phyloP scores from a whole-genome alignment of 805 yeast genomes.

The Ogataea pignaliae region DNA sequence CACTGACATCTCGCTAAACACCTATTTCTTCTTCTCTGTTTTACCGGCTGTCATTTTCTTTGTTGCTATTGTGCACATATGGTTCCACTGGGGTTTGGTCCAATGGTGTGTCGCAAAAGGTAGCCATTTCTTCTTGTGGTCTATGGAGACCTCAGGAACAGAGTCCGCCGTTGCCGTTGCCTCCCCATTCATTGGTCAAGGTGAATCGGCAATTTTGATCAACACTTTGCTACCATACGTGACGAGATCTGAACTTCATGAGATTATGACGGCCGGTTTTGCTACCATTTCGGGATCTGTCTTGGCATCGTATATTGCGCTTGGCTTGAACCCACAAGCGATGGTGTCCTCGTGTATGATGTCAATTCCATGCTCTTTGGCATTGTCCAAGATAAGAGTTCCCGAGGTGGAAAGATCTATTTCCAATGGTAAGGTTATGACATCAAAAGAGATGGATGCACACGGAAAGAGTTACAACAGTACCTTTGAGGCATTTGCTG shows the following conservation, averaged over 20 bases:
- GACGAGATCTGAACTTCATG: constrained; percentile 59
- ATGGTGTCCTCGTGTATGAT: constrained; percentile 63
- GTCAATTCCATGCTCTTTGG: constrained; percentile 64
- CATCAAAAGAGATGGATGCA: constrained; percentile 39
- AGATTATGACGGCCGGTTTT: constrained; percentile 58
- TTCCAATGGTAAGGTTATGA: constrained; percentile 43
- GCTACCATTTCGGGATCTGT: constrained; percentile 64
- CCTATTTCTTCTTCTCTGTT: constrained; percentile 53
- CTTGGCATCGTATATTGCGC: constrained; percentile 56
- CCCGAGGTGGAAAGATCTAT: constrained; percentile 57
- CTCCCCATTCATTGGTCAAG: constrained; percentile 62
- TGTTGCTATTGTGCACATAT: constrained; percentile 57
- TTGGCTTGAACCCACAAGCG: constrained; percentile 60
- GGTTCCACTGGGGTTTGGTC: constrained; percentile 54
- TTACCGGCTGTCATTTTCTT: constrained; percentile 62
- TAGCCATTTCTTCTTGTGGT: constrained; percentile 56
- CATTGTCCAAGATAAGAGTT: constrained; percentile 52
- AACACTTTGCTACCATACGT: constrained; percentile 55
- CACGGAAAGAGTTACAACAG: constrained; percentile 36
- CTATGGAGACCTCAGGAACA: constrained; percentile 55
- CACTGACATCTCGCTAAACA: constrained; percentile 33
- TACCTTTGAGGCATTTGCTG: constrained; percentile 41
- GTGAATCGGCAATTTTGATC: constrained; percentile 59
- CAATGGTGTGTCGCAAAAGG: constrained; percentile 59
- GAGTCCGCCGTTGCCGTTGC: constrained; percentile 66